Evolutionary conservation across 1,284 basidiomycete genomes (phyloP).

Genomic region (Ustilago sp.): DNA sequence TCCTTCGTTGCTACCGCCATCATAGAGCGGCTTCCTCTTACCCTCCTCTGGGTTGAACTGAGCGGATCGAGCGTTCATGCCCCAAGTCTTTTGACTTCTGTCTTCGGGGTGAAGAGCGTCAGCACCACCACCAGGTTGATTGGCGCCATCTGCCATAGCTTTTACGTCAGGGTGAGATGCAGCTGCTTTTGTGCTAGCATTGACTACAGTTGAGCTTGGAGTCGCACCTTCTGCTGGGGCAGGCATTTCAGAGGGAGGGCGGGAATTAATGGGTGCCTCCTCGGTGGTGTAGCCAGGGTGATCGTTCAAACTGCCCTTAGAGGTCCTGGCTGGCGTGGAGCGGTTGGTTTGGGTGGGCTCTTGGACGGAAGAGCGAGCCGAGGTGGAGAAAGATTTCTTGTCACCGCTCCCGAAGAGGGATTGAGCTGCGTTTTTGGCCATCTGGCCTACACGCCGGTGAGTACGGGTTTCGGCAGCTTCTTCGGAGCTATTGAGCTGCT

Average conservation of each 20-base stretch:
- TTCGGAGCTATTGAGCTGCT: constrained; percentile 34
- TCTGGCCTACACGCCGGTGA: constrained; percentile 25
- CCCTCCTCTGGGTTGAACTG: constrained; percentile 59
- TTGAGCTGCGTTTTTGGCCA: constrained; percentile 35
- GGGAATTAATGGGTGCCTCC: constrained; percentile 49
- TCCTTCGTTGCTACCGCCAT: constrained; percentile 56
- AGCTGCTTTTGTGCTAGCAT: constrained; percentile 42
- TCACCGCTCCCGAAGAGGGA: constrained; percentile 26
- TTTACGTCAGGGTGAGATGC: constrained; percentile 39
- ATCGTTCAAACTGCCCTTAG: constrained; percentile 34
- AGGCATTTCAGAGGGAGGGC: constrained; percentile 45
- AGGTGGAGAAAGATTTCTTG: constrained; percentile 41
- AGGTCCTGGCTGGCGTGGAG: constrained; percentile 12
- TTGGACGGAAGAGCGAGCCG: constrained; percentile 4
- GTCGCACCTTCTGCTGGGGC: constrained; percentile 17
- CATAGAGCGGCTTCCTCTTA: constrained; percentile 42
- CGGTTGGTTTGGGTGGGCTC: constrained; percentile 25
- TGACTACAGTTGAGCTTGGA: constrained; percentile 19
- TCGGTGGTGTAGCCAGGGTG: constrained; percentile 55
- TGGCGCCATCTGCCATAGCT: constrained; percentile 54
- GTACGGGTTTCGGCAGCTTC: constrained; percentile 44
- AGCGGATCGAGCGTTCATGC: constrained; percentile 40
- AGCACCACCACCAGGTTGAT: constrained; percentile 30
- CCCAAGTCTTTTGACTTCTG: constrained; percentile 48
- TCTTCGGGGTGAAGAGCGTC: constrained; percentile 54